Conservation (phyloP, 1,139 yeast species). For the Meyerozyma smithsonii region DNA sequence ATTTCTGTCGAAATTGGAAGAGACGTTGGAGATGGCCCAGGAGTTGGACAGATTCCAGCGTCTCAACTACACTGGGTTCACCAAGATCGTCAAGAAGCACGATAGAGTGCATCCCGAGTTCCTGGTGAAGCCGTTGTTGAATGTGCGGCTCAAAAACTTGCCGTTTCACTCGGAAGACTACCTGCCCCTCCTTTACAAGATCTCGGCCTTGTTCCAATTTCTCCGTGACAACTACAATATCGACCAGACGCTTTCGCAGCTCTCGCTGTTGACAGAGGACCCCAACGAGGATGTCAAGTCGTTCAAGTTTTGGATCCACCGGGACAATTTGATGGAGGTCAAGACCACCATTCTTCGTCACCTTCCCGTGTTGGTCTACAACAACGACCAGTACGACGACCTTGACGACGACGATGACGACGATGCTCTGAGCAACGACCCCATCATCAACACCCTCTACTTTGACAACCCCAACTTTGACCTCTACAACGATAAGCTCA, state of each 20-base stretch:
- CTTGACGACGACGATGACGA: slow-evolving; percentile 15
- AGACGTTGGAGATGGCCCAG: slow-evolving; percentile 67
- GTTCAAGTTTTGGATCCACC: slow-evolving; percentile 93
- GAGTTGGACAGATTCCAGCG: slow-evolving; percentile 88
- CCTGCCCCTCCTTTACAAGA: slow-evolving; percentile 81
- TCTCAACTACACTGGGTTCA: slow-evolving; percentile 89
- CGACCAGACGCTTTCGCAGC: slow-evolving; percentile 36
- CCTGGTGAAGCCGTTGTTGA: slow-evolving; percentile 82
- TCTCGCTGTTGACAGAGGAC: slow-evolving; percentile 42
- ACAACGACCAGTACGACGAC: slow-evolving; percentile 28
- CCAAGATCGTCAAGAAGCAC: slow-evolving; percentile 92
- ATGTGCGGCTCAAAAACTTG: slow-evolving; percentile 78
- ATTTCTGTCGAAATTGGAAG: slow-evolving; percentile 68
- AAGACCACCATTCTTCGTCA: slow-evolving; percentile 91
- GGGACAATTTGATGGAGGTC: slow-evolving; percentile 94
- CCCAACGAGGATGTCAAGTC: slow-evolving; percentile 61
- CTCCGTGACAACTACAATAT: slow-evolving; percentile 61
- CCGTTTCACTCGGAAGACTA: slow-evolving; percentile 96
- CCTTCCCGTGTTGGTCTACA: slow-evolving; percentile 84
- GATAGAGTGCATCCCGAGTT: slow-evolving; percentile 84
- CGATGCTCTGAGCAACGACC: slow-evolving; percentile 44
- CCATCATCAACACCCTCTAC: slow-evolving; percentile 79
- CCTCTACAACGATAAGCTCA: slow-evolving; percentile 77
- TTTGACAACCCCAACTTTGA: slow-evolving; percentile 83
- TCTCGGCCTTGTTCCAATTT: slow-evolving; percentile 76